Percentiles rank a stretch among this genome's conserved stretches.
Evolutionary conservation across 169 alveolate species (phyloP).

Genomic region (Cryptosporidium felis): DNA sequence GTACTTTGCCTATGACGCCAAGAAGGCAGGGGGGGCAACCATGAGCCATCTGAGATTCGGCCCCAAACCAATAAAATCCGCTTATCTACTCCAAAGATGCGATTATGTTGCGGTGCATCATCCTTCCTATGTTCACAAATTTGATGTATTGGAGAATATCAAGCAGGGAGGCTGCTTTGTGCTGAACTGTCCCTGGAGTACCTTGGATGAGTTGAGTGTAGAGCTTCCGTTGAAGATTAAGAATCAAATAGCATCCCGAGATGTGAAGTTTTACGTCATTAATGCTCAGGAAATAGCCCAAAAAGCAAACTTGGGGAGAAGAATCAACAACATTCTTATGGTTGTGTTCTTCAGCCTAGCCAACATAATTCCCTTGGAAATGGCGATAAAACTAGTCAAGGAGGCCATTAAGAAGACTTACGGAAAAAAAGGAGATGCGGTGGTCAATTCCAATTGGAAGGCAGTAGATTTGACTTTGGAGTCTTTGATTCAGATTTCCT

Average conservation of each 20-base stretch:
- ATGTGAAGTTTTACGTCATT: conserved; percentile 72
- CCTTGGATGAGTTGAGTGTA: conserved; percentile 30
- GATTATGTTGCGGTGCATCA: conserved; percentile 79
- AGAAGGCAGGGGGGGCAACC: conserved; percentile 79
- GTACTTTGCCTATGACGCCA: conserved; percentile 78
- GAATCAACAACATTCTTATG: conserved; percentile 75
- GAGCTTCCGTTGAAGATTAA: conserved; percentile 55
- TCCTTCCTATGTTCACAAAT: conserved; percentile 69
- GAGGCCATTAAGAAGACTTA: conserved; percentile 78
- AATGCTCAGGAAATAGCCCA: conserved; percentile 75
- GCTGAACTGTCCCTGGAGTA: conserved; percentile 76
- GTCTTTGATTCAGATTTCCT: conserved; percentile 42
- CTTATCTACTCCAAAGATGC: conserved; percentile 72
- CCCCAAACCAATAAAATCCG: conserved; percentile 76
- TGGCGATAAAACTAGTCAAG: conserved; percentile 73
- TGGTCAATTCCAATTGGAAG: conserved; percentile 69
- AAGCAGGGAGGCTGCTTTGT: conserved; percentile 74
- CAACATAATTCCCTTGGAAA: conserved; percentile 74
- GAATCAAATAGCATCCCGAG: conserved; percentile 50
- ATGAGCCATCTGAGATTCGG: conserved; percentile 77
- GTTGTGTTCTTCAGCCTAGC: conserved; percentile 74
- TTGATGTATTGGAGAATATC: conserved; percentile 42
- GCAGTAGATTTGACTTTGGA: conserved; percentile 72
- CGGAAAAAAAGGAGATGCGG: conserved; percentile 75
- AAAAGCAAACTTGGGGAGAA: conserved; percentile 74